phyloP scores from a whole-genome alignment of 2,329 filamentous ascomycete genomes.

The Penicillium rolfsii region DNA sequence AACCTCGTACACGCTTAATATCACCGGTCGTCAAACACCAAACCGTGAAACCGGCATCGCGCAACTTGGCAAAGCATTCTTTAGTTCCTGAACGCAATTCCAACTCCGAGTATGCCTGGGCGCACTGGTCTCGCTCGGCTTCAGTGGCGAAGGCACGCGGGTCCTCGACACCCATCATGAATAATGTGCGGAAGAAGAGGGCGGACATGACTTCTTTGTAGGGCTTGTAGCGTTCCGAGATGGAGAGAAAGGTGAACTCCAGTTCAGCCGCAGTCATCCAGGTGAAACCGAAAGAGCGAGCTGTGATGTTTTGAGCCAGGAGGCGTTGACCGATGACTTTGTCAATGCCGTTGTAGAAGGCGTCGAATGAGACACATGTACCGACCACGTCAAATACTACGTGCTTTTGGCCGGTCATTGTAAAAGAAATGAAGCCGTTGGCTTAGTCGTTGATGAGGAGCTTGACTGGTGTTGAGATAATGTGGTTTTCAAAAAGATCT shows the following conservation, averaged over 20 bases:
- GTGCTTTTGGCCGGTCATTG: constrained; percentile 39
- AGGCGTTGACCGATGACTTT: constrained; percentile 44
- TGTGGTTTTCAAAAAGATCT: not conserved
- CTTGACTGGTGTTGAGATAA: not conserved
- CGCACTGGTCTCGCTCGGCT: constrained; percentile 44
- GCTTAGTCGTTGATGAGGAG: not conserved
- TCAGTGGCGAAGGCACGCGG: constrained; percentile 46
- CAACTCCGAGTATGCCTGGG: constrained; percentile 41
- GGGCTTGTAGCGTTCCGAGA: constrained; percentile 46
- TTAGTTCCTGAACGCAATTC: constrained; percentile 41
- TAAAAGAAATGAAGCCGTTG: not conserved
- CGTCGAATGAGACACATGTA: constrained; percentile 51
- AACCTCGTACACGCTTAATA: constrained; percentile 53
- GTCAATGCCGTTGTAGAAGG: constrained; percentile 45
- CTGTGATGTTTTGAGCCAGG: constrained; percentile 36
- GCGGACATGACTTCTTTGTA: constrained; percentile 47
- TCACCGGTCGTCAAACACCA: constrained; percentile 61
- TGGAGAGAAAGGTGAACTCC: constrained; percentile 52
- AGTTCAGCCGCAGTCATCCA: constrained; percentile 52
- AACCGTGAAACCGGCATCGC: constrained; percentile 54
- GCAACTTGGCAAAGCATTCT: constrained; percentile 47
- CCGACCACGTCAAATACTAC: constrained; percentile 59
- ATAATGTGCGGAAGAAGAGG: constrained; percentile 51
- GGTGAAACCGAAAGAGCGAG: constrained; percentile 47
- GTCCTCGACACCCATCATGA: constrained; percentile 45